Conservation (phyloP, 2,329 filamentous ascomycete genomes). For the Colletotrichum acutatum region DNA sequence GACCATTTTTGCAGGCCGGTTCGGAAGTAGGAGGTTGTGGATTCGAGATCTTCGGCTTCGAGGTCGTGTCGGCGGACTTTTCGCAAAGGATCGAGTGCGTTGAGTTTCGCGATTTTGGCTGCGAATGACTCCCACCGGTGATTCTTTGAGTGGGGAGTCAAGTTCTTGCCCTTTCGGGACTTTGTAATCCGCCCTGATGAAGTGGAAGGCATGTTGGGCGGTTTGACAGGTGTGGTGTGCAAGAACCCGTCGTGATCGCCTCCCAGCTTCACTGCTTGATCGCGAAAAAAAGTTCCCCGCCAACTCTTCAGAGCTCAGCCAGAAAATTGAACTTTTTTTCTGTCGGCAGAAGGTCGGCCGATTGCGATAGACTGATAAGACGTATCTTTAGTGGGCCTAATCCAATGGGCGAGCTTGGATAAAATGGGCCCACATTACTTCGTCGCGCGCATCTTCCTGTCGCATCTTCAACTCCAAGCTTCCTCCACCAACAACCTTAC, state of each 20-base stretch:
- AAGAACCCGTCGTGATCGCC: constrained; percentile 31
- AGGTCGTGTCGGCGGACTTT: constrained; percentile 87
- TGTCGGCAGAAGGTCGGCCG: constrained; percentile 24
- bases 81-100: constrained; percentile 89
- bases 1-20: constrained; percentile 87
- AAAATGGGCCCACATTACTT: constrained; percentile 25
- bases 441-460: constrained; percentile 23
- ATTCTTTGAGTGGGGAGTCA: constrained; percentile 81
- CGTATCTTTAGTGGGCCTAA: background rate
- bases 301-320: constrained; percentile 12
- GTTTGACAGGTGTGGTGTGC: constrained; percentile 24
- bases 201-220: constrained; percentile 67
- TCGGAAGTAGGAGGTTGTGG: constrained; percentile 87
- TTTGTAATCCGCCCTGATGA: constrained; percentile 76
- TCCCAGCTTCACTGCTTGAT: constrained; percentile 37
- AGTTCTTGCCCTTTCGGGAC: constrained; percentile 75
- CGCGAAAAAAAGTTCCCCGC: constrained; percentile 35
- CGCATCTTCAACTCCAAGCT: constrained; percentile 29
- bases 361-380: constrained; percentile 37
- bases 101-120: constrained; percentile 88
- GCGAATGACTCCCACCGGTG: constrained; percentile 94
- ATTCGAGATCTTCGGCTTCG: constrained; percentile 79
- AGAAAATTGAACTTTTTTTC: constrained; percentile 39
- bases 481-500: constrained; percentile 16
- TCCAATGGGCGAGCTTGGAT: background rate